Evolutionary conservation across 2,329 filamentous ascomycete genomes (phyloP), one percentile per base, ranked within the genome.

Genomic region (Metarhizium humberi): DNA sequence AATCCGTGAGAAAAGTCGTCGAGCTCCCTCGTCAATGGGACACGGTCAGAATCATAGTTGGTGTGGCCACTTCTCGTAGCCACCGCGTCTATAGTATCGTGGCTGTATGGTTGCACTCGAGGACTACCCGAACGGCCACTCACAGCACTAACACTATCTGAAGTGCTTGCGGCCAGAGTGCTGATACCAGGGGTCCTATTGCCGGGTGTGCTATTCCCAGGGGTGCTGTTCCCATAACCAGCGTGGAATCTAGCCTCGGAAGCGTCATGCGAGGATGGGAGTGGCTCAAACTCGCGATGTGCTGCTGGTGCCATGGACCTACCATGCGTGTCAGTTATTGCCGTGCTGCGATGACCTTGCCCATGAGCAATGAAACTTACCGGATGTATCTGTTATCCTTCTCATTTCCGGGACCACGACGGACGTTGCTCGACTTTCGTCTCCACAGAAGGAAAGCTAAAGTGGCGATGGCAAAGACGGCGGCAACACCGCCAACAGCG

Each of bases 401-500:
- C 4, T 36, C 38, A 13, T 56, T 51, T 36, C 13, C 46, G 25
- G 45, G 43, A n/a, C 52, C 47, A 30, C 45, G 34, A 16, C 52
- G 20, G 51, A 51, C 43, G 45, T 46, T 29, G 42, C 40, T 51
- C 29, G 48, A 51, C 45, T 20, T 57, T 42, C 74, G 74, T 50
- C 74, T 73, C 63, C 74, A 66, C 52, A 77, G 66, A 60, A 73
- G 79, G 52, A 78, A 62, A 20, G 63, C 66, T 0, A 80, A 58
- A 0, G 72, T 72, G 6, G 73, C 57, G 6, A 81, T 58, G 6
- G 73, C 69, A 8, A 73, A 66, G 2, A 81, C 57, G 3, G 71
- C 71, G 5, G 75, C 78, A 0, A 79, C 68, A 16, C 77, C 78
- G n/a, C 77, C 75, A 45, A 84, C 71, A 16, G 73, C 74, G 13